These are phyloP conservation scores for Ganoderma multipileum DNA, from an alignment of 1,284 basidiomycete genomes.

Conservation along the genomic window DNA sequence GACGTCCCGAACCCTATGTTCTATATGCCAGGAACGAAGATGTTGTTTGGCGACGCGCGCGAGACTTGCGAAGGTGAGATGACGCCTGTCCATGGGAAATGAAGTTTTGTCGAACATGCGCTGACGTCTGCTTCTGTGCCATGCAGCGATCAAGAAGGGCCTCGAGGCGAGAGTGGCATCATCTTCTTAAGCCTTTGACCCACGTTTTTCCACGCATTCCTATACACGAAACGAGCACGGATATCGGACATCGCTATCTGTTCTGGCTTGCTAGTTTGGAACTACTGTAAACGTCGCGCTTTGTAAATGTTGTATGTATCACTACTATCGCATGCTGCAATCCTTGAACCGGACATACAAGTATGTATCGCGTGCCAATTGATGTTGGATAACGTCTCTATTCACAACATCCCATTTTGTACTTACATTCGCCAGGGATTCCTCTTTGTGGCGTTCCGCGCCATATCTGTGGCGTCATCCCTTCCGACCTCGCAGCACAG, in stretches of 20 bases:
- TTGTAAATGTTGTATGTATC: conserved; percentile 29
- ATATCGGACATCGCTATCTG: conserved; percentile 1
- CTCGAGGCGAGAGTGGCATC: conserved; percentile 30
- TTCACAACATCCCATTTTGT: not conserved
- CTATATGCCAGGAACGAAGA: conserved; percentile 86
- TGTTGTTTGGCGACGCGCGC: conserved; percentile 90
- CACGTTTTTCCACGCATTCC: not conserved
- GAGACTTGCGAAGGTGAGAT: conserved; percentile 80
- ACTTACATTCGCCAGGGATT: not conserved
- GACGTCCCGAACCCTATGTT: conserved; percentile 91
- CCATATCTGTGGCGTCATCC: too few species aligned
- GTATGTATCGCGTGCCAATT: not conserved
- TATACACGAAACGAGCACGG: not conserved
- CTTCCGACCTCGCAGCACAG: not conserved
- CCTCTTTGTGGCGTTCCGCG: too few species aligned
- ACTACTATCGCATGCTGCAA: conserved; percentile 7
- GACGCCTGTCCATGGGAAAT: not conserved
- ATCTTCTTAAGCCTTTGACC: conserved; percentile 5
- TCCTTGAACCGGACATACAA: not conserved
- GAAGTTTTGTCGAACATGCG: not conserved
- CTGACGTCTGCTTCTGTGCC: conserved; percentile 9
- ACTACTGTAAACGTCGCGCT: conserved; percentile 4
- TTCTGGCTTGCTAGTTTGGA: not conserved
- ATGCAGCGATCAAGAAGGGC: conserved; percentile 37
- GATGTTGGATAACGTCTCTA: not conserved